phyloP scores from a whole-genome alignment of 192 early-diverging fungal genomes.

The Podila verticillata region DNA sequence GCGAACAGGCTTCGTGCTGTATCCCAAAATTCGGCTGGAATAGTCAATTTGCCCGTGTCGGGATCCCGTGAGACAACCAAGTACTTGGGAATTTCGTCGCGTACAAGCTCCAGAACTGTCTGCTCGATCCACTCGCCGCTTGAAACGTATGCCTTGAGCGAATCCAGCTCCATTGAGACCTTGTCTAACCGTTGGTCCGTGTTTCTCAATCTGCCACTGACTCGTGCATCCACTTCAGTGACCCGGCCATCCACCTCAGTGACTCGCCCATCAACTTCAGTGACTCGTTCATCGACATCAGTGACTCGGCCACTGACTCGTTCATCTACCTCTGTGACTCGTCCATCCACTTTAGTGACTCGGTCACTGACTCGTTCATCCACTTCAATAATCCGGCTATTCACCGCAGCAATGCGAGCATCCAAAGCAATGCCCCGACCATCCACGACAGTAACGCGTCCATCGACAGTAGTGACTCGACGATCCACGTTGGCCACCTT shows the following conservation, averaged over 20 bases:
- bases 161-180: slow-evolving; percentile 17
- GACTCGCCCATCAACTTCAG: too few relatives aligned
- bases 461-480: neutral
- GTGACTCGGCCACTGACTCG: neutral
- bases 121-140: slow-evolving; percentile 41
- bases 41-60: slow-evolving; percentile 17
- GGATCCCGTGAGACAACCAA: slow-evolving; percentile 33
- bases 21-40: slow-evolving; percentile 36
- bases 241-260: neutral
- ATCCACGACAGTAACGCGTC: neutral
- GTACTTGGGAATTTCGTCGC: slow-evolving; percentile 32
- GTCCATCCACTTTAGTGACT: neutral
- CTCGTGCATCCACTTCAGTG: neutral
- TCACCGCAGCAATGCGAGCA: neutral
- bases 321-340: neutral
- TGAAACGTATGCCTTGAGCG: slow-evolving; percentile 16
- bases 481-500: neutral
- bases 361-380: neutral
- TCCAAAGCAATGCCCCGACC: neutral
- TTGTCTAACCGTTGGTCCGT: slow-evolving; percentile 19
- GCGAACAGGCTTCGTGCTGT: slow-evolving; percentile 28
- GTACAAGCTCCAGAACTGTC: slow-evolving; percentile 24
- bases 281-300: too few relatives aligned
- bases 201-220: slow-evolving; percentile 12
- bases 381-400: neutral